Percentiles rank a stretch among this genome's conserved stretches.
phyloP scores from a whole-genome alignment of 495 filamentous ascomycete species.

The Lindgomyces ingoldianus region DNA sequence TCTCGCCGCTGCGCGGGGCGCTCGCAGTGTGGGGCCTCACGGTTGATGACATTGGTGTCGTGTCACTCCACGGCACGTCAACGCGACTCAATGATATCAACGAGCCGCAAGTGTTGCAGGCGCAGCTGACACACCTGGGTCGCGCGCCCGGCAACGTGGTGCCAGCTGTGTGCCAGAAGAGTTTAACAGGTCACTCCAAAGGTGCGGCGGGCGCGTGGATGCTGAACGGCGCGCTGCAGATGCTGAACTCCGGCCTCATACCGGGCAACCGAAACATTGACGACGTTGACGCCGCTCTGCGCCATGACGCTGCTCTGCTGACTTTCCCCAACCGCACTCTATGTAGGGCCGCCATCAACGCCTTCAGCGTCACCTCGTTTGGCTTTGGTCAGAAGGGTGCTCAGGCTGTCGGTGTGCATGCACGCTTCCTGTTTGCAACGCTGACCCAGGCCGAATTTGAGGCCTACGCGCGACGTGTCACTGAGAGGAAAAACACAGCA shows the following conservation, averaged over 20 bases:
- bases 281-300: constrained; percentile 90
- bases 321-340: constrained; percentile 90
- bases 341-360: constrained; percentile 85
- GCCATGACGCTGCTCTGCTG: constrained; percentile 93
- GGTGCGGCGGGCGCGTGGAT: constrained; percentile 98
- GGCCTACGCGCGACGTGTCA: constrained; percentile 78
- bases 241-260: constrained; percentile 85
- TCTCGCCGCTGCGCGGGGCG: constrained; percentile 88
- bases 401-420: constrained; percentile 90
- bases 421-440: constrained; percentile 86
- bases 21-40: constrained; percentile 97
- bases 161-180: constrained; percentile 96
- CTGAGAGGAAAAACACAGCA: constrained; percentile 88
- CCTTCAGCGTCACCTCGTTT: constrained; percentile 95
- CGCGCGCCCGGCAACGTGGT: constrained; percentile 91
- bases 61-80: constrained; percentile 96
- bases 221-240: constrained; percentile 94
- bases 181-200: constrained; percentile 95
- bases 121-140: constrained; percentile 90
- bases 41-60: constrained; percentile 87
- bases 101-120: constrained; percentile 91
- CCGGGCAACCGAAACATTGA: constrained; percentile 96
- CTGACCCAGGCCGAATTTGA: constrained; percentile 79
- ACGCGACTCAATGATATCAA: constrained; percentile 99
- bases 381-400: constrained; percentile 98